phyloP scores from a whole-genome alignment of 2,329 filamentous ascomycete species.

The Stemphylium beticola region DNA sequence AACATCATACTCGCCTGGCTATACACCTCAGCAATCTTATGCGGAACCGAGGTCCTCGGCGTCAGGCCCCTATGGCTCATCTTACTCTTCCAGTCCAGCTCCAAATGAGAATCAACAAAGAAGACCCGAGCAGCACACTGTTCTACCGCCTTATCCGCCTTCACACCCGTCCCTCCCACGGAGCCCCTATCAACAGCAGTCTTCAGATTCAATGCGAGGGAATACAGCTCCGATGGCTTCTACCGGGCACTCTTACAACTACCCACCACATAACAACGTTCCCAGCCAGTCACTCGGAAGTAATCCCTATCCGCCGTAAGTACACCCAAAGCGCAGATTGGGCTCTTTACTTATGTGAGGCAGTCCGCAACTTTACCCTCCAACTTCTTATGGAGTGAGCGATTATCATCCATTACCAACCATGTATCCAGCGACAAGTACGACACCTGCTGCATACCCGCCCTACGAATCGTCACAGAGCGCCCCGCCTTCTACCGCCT shows the following conservation, averaged over 20 bases:
- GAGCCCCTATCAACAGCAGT: slow-evolving; percentile 44
- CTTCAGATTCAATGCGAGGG: slow-evolving; percentile 36
- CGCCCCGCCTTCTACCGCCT: slow-evolving; percentile 24
- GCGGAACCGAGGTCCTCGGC: slow-evolving; percentile 36
- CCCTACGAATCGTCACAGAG: slow-evolving; percentile 39
- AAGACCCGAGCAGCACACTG: slow-evolving; percentile 36
- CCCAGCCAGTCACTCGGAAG: slow-evolving; percentile 37
- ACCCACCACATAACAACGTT: slow-evolving; percentile 40
- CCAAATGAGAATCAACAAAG: slow-evolving; percentile 33
- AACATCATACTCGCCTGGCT: slow-evolving; percentile 41
- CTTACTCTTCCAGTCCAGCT: slow-evolving; percentile 37
- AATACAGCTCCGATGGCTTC: slow-evolving; percentile 38
- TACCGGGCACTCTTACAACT: slow-evolving; percentile 37
- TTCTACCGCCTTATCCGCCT: slow-evolving; percentile 42
- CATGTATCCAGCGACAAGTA: slow-evolving; percentile 46
- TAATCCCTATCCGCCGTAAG: slow-evolving; percentile 45
- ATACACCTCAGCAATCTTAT: slow-evolving; percentile 40
- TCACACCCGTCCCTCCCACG: slow-evolving; percentile 34
- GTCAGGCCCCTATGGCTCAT: slow-evolving; percentile 35
- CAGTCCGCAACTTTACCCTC: slow-evolving; percentile 43
- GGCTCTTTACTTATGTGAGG: slow-evolving; percentile 12
- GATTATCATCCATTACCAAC: slow-evolving; percentile 45
- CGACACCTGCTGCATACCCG: slow-evolving; percentile 40
- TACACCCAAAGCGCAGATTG: slow-evolving; percentile 3
- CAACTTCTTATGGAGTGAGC: slow-evolving; percentile 42